A percentile compares a stretch with the other conserved stretches of the same genome.
Evolutionary conservation across 1,139 yeast genomes (phyloP).

Genomic region (Meyerozyma elateridarum): DNA sequence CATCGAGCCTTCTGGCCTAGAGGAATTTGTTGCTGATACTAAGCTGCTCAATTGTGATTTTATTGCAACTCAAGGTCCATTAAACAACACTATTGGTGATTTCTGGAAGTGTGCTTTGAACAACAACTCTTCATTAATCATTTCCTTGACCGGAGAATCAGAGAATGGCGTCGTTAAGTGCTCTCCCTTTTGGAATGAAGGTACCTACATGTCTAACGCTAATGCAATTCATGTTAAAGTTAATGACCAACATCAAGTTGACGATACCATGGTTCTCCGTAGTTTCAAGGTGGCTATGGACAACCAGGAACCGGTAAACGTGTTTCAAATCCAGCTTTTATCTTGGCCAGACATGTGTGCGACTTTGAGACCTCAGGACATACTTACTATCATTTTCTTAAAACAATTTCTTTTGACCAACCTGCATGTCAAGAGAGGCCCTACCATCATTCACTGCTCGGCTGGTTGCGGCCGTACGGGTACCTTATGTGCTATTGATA

Average conservation of each 20-base stretch:
- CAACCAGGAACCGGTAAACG: slow-evolving; percentile 19
- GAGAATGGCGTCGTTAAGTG: slow-evolving; percentile 54
- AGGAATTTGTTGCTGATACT: slow-evolving; percentile 3
- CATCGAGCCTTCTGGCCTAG: slow-evolving; percentile 14
- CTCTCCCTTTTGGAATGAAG: slow-evolving; percentile 51
- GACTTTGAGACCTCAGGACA: slow-evolving; percentile 31
- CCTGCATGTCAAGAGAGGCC: slow-evolving; percentile 18
- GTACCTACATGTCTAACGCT: slow-evolving; percentile 37
- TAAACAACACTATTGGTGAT: slow-evolving; percentile 70
- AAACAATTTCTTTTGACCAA: slow-evolving; percentile 18
- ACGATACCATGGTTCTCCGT: slow-evolving; percentile 27
- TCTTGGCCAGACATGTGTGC: slow-evolving; percentile 56
- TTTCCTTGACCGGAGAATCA: slow-evolving; percentile 48
- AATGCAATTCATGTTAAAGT: slow-evolving; percentile 27
- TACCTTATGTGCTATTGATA: slow-evolving; percentile 72
- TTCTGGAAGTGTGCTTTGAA: slow-evolving; percentile 70
- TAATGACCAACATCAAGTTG: slow-evolving; percentile 14
- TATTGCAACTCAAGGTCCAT: slow-evolving; percentile 86
- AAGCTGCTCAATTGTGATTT: slow-evolving; percentile 29
- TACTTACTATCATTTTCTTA: slow-evolving; percentile 37
- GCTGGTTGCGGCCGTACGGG: slow-evolving; percentile 96
- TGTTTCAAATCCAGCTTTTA: slow-evolving; percentile 45
- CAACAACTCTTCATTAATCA: slow-evolving; percentile 35
- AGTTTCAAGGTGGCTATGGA: slow-evolving; percentile 29
- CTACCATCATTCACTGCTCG: slow-evolving; percentile 74